A percentile compares a stretch with the other conserved stretches of the same genome.
Conservation (phyloP, 768 basidiomycete genomes). For the Boletus bicolor region DNA sequence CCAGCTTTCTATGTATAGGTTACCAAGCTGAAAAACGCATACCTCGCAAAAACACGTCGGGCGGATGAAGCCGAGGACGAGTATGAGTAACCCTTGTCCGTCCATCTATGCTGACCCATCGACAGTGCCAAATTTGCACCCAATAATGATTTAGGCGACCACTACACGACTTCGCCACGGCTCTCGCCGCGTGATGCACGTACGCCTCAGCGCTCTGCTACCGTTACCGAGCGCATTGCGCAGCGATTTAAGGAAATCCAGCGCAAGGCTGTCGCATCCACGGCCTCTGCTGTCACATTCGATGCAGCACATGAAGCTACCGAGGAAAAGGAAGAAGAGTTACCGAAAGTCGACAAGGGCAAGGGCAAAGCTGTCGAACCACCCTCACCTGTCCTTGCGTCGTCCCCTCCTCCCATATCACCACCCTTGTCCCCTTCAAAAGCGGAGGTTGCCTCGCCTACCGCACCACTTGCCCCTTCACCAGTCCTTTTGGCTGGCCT, state of each 20-base stretch:
- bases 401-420: constrained; percentile 64
- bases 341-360: constrained; percentile 75
- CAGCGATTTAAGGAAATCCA: constrained; percentile 80
- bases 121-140: constrained; percentile 86
- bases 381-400: constrained; percentile 28
- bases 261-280: constrained; percentile 42
- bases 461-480: constrained; percentile 40
- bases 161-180: constrained; percentile 79
- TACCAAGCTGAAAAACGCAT: constrained; percentile 69
- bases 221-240: constrained; percentile 84
- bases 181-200: constrained; percentile 55
- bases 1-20: constrained; percentile 34
- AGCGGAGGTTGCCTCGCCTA: constrained; percentile 36
- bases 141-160: constrained; percentile 57
- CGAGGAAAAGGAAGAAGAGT: constrained; percentile 33
- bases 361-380: constrained; percentile 64
- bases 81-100: constrained; percentile 45
- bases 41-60: constrained; percentile 71
- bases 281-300: constrained; percentile 28
- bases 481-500: constrained; percentile 77
- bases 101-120: constrained; percentile 8
- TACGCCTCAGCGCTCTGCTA: constrained; percentile 61
- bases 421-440: constrained; percentile 51
- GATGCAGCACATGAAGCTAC: constrained; percentile 25
- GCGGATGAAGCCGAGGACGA: constrained; percentile 95